Base-by-base conservation (phyloP, 441 rosid species). In the Arabidopsis lyrata region DNA sequence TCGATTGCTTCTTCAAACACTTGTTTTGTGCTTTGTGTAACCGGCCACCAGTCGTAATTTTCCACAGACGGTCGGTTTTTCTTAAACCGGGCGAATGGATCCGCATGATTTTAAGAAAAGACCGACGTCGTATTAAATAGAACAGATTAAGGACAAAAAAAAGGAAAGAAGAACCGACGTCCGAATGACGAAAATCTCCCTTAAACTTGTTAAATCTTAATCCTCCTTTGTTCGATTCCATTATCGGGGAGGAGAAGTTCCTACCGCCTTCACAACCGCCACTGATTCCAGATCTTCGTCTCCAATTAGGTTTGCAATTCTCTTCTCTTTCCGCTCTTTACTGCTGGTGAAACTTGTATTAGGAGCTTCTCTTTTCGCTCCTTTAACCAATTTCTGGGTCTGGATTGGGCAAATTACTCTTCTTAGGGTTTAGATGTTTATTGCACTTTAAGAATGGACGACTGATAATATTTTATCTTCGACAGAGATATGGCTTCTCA, bases 401-500 rank as follows among this genome's bases (percentile, higher is more conserved):
- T 45, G 22, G 22, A n/a, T 44, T 15, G 7, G 6, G 48, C 2
- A 44, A 44, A 44, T 45, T 45, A 49, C 13, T 62, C 14, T 53
- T 53, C 4, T 18, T 72, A 54, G 63, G 56, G 70, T 34, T 71
- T 42, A 44, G 47, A 13, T 14, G 29, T 47, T 14, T 15, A 15
- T 16, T 47, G 52, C 10, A 7, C 8, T 16, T 47, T 16, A 50
- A 42, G 22, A 29, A 13, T 22, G 48, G 6, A 16, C 12, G 36
- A 49, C 52, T 70, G 68, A 39, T 29, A 16, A 10, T 42, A 3
- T 39, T 22, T 49, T 44, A 11, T 42, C 57, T 60, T 52, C 2
- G 29, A 15, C 68, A 67, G 64, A 24, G 68, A 47, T 18, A 77
- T 72, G 73, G 73, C 54, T 41, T 66, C 75, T 69, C 75, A 72